phyloP scores from a whole-genome alignment of 768 basidiomycete genomes.

The Mrakia frigida region DNA sequence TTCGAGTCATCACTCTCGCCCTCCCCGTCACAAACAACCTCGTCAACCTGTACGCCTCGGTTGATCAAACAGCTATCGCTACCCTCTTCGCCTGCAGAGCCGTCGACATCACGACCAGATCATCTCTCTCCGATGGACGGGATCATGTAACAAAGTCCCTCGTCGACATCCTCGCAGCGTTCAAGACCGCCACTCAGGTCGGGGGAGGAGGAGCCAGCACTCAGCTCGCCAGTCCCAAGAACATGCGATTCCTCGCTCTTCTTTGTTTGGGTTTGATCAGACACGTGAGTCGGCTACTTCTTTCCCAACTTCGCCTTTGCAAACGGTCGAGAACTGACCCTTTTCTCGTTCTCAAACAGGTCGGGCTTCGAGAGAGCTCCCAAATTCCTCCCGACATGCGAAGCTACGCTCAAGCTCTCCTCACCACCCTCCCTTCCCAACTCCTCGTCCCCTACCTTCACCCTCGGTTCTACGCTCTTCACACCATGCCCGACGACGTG shows the following conservation, averaged over 20 bases:
- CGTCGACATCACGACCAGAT: conserved; percentile 76
- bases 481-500: conserved; percentile 92
- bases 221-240: conserved; percentile 84
- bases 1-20: conserved; percentile 82
- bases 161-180: conserved; percentile 75
- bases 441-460: conserved; percentile 88
- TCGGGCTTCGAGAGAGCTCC: conserved; percentile 89
- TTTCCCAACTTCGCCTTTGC: too few species aligned
- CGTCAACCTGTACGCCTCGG: conserved; percentile 83
- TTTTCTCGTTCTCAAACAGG: conserved; percentile 49
- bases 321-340: neutral
- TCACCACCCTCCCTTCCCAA: conserved; percentile 87
- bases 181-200: conserved; percentile 94
- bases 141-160: conserved; percentile 78
- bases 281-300: conserved; percentile 57
- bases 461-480: conserved; percentile 89
- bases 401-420: conserved; percentile 85
- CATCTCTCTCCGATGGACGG: conserved; percentile 82
- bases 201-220: conserved; percentile 89
- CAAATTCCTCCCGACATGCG: conserved; percentile 96
- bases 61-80: conserved; percentile 78
- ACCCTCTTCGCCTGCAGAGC: conserved; percentile 86
- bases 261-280: conserved; percentile 84
- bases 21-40: conserved; percentile 81
- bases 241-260: conserved; percentile 89